Percentiles rank a stretch among this genome's conserved stretches.
Conservation (phyloP, 352 stramenopile species). For the Globisporangium irregulare region DNA sequence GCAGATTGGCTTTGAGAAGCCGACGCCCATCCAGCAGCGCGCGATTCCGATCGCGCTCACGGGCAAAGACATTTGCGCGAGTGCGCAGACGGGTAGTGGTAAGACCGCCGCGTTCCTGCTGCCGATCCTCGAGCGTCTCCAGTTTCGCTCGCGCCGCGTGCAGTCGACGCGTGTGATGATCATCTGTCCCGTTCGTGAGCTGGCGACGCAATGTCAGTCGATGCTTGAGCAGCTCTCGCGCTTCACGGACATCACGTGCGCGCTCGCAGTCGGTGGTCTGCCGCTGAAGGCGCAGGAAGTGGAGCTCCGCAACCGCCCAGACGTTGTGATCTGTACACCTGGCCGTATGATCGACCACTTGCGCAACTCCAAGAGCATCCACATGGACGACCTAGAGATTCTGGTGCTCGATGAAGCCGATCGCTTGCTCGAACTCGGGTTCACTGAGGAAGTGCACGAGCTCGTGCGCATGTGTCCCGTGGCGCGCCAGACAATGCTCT, state of each 20-base stretch:
- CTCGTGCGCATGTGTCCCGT: constrained; percentile 95
- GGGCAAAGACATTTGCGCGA: constrained; percentile 97
- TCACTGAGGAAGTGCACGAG: constrained; percentile 96
- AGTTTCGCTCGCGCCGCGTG: constrained; percentile 89
- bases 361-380: constrained; percentile 95
- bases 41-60: constrained; percentile 94
- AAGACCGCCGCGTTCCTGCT: constrained; percentile 99
- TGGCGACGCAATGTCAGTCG: constrained; percentile 94
- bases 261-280: constrained; percentile 93
- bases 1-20: constrained; percentile 95
- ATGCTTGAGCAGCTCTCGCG: constrained; percentile 95
- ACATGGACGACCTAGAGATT: constrained; percentile 98
- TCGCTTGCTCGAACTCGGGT: constrained; percentile 97
- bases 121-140: constrained; percentile 95
- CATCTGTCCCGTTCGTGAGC: constrained; percentile 96
- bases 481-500: constrained; percentile 97
- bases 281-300: constrained; percentile 90
- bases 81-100: constrained; percentile 95
- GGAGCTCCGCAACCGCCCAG: constrained; percentile 94
- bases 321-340: constrained; percentile 98
- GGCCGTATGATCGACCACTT: constrained; percentile 98
- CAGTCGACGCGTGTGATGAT: constrained; percentile 94
- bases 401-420: constrained; percentile 94
- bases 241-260: constrained; percentile 94
- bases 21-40: constrained; percentile 93